These are phyloP conservation scores for Penicillium thymicola DNA, from an alignment of 2,329 filamentous ascomycete genomes.

Conservation along the genomic window DNA sequence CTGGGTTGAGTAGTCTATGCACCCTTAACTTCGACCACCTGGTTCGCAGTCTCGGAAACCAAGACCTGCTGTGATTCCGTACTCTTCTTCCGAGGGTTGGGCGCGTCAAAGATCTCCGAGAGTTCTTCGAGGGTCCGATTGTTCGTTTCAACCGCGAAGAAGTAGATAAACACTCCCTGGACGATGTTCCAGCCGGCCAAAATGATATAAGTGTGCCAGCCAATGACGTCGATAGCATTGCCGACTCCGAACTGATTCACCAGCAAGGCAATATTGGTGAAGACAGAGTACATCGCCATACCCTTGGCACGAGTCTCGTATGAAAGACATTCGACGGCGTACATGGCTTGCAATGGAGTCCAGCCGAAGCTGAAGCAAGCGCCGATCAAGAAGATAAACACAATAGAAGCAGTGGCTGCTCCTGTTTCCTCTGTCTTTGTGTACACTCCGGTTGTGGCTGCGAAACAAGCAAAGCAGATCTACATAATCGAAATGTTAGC, in stretches of 20 bases:
- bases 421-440: slow-evolving; percentile 32
- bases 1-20: not conserved
- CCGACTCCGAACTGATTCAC: slow-evolving; percentile 50
- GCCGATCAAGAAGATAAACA: slow-evolving; percentile 56
- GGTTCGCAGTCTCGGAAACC: slow-evolving; percentile 17
- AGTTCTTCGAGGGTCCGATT: slow-evolving; percentile 33
- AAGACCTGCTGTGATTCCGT: slow-evolving; percentile 34
- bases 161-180: slow-evolving; percentile 30
- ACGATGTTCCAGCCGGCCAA: slow-evolving; percentile 39
- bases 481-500: not conserved
- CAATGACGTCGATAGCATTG: slow-evolving; percentile 50
- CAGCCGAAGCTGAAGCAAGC: slow-evolving; percentile 47
- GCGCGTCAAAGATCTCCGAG: slow-evolving; percentile 37
- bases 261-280: slow-evolving; percentile 45
- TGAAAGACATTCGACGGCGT: slow-evolving; percentile 53
- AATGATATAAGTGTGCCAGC: slow-evolving; percentile 54
- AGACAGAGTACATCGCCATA: slow-evolving; percentile 51
- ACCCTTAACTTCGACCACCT: not conserved
- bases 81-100: slow-evolving; percentile 38
- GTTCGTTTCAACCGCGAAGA: slow-evolving; percentile 36
- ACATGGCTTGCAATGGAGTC: slow-evolving; percentile 48
- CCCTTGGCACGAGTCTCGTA: slow-evolving; percentile 57
- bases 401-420: slow-evolving; percentile 41
- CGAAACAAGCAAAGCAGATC: slow-evolving; percentile 1
- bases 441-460: slow-evolving; percentile 7